phyloP scores from a whole-genome alignment of 495 filamentous ascomycete species.

The Pyrenopolyporus hunteri region DNA sequence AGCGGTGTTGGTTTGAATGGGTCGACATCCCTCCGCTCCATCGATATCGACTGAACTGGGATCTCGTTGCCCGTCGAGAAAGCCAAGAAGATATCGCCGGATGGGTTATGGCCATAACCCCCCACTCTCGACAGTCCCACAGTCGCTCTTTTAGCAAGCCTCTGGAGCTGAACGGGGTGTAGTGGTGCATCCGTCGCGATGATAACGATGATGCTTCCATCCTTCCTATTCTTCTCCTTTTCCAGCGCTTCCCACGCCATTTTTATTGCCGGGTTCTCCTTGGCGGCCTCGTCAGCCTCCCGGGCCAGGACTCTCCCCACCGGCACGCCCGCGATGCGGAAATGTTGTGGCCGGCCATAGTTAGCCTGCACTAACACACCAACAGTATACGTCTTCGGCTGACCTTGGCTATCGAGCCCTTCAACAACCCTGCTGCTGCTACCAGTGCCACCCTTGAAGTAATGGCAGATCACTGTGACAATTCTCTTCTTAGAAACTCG shows the following conservation, averaged over 20 bases:
- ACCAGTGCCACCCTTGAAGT: conserved; percentile 60
- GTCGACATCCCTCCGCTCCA: conserved; percentile 35
- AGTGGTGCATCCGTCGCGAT: conserved; percentile 60
- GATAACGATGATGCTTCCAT: conserved; percentile 62
- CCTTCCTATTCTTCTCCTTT: conserved; percentile 49
- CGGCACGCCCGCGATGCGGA: conserved; percentile 57
- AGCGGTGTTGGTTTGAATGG: conserved; percentile 46
- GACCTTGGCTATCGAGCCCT: conserved; percentile 39
- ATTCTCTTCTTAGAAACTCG: too few relatives aligned
- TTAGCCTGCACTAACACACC: conserved; percentile 60
- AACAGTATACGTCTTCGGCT: conserved; percentile 54
- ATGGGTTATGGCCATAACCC: conserved; percentile 54
- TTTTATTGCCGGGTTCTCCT: conserved; percentile 37
- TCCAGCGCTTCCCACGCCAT: conserved; percentile 29
- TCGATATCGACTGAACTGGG: conserved; percentile 44
- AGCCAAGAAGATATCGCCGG: conserved; percentile 61
- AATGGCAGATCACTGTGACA: conserved; percentile 40
- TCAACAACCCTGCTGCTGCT: conserved; percentile 53
- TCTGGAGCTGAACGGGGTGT: conserved; percentile 53
- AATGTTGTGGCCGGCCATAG: conserved; percentile 52
- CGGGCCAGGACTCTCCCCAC: conserved; percentile 52
- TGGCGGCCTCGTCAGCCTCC: conserved; percentile 37
- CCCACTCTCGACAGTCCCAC: conserved; percentile 58
- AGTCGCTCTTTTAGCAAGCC: conserved; percentile 58
- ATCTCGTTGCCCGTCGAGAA: conserved; percentile 57